These are phyloP conservation scores for Apiotrichum laibachii DNA, from an alignment of 1,284 basidiomycete species.

Conservation along the genomic window DNA sequence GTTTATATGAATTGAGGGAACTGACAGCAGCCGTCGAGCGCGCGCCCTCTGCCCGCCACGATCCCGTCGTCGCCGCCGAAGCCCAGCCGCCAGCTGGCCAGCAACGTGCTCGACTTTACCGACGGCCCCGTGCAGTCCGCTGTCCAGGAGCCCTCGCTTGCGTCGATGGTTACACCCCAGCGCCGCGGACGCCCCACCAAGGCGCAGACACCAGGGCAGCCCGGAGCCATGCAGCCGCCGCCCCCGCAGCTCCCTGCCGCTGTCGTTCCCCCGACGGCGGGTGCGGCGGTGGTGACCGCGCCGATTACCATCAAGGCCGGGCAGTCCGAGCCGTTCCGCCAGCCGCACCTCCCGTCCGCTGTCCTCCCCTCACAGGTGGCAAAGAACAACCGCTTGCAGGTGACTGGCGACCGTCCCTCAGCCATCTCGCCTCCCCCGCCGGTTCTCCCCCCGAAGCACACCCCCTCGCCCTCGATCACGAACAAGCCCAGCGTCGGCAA, in stretches of 20 bases:
- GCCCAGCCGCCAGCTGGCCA: neutral
- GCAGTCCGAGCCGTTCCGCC: neutral
- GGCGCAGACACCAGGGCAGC: neutral
- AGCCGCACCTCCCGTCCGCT: neutral
- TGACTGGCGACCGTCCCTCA: conserved; percentile 31
- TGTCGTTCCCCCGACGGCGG: neutral
- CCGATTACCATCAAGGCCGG: conserved; percentile 1
- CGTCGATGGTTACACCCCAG: conserved; percentile 44
- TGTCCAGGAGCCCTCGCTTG: conserved; percentile 31
- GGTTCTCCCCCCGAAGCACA: neutral
- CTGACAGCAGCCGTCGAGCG: conserved; percentile 1
- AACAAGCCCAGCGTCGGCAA: neutral
- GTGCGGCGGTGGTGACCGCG: neutral
- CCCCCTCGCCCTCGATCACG: neutral
- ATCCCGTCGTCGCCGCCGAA: conserved; percentile 5
- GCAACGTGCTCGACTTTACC: conserved; percentile 50
- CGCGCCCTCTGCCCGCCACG: conserved; percentile 2
- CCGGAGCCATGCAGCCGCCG: neutral
- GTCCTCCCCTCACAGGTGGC: neutral
- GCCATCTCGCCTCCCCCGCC: conserved; percentile 21
- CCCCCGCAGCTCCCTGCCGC: conserved; percentile 1
- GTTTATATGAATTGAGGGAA: neutral
- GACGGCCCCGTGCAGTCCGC: conserved; percentile 26
- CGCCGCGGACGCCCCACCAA: conserved; percentile 45
- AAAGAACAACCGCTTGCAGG: conserved; percentile 21